Evolutionary conservation across 2,329 filamentous ascomycete species (phyloP), one percentile per base, ranked within the genome.

Genomic region (Onygenales sp.): DNA sequence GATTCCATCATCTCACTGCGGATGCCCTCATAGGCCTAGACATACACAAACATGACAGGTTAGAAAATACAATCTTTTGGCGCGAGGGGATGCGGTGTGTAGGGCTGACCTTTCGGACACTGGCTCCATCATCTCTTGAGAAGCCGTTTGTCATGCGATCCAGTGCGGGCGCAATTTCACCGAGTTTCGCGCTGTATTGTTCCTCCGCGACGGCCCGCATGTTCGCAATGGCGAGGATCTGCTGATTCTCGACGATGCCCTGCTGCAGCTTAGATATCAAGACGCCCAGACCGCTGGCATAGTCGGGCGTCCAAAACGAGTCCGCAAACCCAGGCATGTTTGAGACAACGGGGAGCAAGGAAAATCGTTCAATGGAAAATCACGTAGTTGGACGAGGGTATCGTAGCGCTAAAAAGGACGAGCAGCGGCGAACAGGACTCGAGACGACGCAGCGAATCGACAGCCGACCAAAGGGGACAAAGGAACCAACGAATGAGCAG

Each of bases 281-380:
- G 59, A 97, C 90, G 53, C 92, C 91, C 60, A 98, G 82, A 58
- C 93, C 91, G 78, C 88, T 90, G 69, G 92, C 92, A 79, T 97
- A 97, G 80, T 98, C 93, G 69, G 83, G 83, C 58, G 93, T 95
- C 93, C 93, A 98, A 76, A 98, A 97, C 50, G 91, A 95, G 75
- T 92, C 89, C 62, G 90, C 85, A 74, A 98, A 97, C 64, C 88
- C 83, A 62, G 87, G 86, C 87, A 92, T 92, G 69, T 72, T 72
- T 83, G 66, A 61, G 43, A 35, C 27, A 43, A 10, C 10, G 32
- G 21, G 43, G 11, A 31, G 13, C 13, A 32, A 46, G 10, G 11
- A 35, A 46, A 27, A 11, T 14, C 21, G 43, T 46, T 43, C 41
- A 43, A 43, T 43, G 41, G 13, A 13, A 43, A 43, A 43, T n/a